These are phyloP conservation scores for Phytophthora capsici DNA, from an alignment of 352 stramenopile species.

Conservation along the genomic window DNA sequence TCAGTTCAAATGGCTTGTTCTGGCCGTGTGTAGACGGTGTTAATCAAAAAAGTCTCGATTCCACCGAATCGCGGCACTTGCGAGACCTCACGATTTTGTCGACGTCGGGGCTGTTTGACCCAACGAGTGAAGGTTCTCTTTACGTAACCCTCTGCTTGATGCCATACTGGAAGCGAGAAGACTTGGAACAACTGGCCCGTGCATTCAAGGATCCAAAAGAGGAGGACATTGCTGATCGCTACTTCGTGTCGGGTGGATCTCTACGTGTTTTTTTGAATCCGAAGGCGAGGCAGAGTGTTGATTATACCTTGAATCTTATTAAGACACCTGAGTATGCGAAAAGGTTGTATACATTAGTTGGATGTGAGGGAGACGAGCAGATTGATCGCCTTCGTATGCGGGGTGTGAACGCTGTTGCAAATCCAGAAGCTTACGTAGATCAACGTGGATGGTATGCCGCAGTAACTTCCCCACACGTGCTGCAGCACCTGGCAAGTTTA, in stretches of 20 bases:
- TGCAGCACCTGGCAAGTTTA: slow-evolving; percentile 4
- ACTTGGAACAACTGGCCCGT: slow-evolving; percentile 3
- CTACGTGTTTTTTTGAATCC: slow-evolving; percentile 6
- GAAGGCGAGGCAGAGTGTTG: background rate
- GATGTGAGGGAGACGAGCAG: background rate
- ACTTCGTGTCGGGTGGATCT: slow-evolving; percentile 10
- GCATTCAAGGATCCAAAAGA: background rate
- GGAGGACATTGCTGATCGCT: slow-evolving; percentile 1
- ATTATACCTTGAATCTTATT: background rate
- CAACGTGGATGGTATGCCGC: background rate
- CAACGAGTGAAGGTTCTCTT: background rate
- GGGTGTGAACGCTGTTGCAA: background rate
- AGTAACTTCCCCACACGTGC: slow-evolving; percentile 2
- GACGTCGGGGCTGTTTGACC: slow-evolving; percentile 1
- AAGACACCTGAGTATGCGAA: background rate
- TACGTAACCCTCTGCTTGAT: slow-evolving; percentile 2
- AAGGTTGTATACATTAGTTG: background rate
- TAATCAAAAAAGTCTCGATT: background rate
- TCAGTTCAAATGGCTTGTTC: background rate
- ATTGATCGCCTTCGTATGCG: slow-evolving; percentile 12
- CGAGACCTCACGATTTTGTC: background rate
- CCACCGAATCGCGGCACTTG: background rate
- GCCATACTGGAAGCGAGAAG: slow-evolving; percentile 9
- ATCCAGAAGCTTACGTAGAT: slow-evolving; percentile 3
- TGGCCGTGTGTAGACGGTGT: slow-evolving; percentile 9